Evolutionary conservation across 23 red algal genomes (phyloP).

Genomic region (Agarophyton chilense): DNA sequence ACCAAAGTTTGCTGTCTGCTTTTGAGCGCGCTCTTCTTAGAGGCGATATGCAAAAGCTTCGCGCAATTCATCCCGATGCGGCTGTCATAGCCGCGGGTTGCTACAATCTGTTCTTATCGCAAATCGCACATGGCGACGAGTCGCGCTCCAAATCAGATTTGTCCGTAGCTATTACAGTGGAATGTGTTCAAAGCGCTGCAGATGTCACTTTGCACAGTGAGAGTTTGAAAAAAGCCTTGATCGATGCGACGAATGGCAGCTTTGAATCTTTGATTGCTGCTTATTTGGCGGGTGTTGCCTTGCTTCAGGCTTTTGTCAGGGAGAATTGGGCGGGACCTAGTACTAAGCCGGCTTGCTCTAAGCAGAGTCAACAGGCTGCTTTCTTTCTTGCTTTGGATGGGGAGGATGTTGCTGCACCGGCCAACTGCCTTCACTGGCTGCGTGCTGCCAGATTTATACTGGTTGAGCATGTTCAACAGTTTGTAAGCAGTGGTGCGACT

Average conservation of each 20-base stretch:
- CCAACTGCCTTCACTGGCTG: slow-evolving; percentile 18
- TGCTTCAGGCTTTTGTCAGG: slow-evolving; percentile 46
- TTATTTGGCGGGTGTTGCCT: slow-evolving; percentile 52
- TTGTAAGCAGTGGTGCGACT: slow-evolving; percentile 21
- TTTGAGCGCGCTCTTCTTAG: slow-evolving; percentile 49
- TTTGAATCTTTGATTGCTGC: slow-evolving; percentile 8
- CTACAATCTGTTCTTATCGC: slow-evolving; percentile 21
- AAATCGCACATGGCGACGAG: background rate
- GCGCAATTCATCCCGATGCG: slow-evolving; percentile 19
- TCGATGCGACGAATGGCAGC: background rate
- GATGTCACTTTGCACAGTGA: background rate
- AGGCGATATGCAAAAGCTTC: slow-evolving; percentile 17
- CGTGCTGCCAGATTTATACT: slow-evolving; percentile 46
- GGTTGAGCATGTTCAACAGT: slow-evolving; percentile 34
- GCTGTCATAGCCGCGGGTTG: slow-evolving; percentile 30
- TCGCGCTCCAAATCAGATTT: background rate
- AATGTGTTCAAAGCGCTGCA: slow-evolving; percentile 17
- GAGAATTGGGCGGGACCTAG: slow-evolving; percentile 55
- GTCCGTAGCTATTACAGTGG: slow-evolving; percentile 1
- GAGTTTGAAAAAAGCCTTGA: background rate
- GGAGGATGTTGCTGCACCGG: slow-evolving; percentile 45
- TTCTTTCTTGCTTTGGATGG: slow-evolving; percentile 38
- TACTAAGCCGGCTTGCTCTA: background rate
- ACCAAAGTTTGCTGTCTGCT: background rate
- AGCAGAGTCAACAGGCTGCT: background rate